Base-by-base conservation (phyloP, 805 yeast genomes). In the Saccharomycopsis synnaedendra region DNA sequence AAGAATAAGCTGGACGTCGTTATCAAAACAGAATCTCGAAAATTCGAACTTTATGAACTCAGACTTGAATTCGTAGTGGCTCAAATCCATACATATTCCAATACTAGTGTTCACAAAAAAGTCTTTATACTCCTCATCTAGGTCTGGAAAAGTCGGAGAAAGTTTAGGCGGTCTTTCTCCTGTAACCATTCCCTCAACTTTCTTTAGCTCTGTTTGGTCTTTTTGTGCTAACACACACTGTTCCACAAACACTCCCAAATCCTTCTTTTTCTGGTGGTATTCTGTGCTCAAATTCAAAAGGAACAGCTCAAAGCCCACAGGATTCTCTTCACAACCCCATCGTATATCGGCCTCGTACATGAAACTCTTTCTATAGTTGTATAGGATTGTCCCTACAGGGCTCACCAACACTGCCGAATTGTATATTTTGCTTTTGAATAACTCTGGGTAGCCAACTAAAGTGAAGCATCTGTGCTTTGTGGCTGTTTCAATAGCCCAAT, bases 61-160 rank as follows among this genome's bases (percentile, higher is more conserved):
- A 1, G 95, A 87, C 53, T 75, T 68, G 61, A 89, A 89, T 59
- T 84, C 71, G 61, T 85, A 83, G 0, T 96, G 96, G 60, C 85
- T 88, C 52, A 89, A 62, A 64, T 89, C 97, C 97, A 89, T 89
- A 60, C 97, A 89, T 4, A 89, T 87, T 0, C 96, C 97, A 47
- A 89, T 69, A 34, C 80, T 71, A 1, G 82, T 66, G 35, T 61
- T 70, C 5, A 75, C 55, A 27, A 54, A 53, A 10, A 57, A 53
- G 29, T 32, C 63, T 64, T 44, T 49, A 52, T 34, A 58, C 29
- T 30, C 57, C 1, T 43, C 40, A 11, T 56, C 49, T 4, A 42
- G 27, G 4, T 49, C 46, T 7, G 46, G 48, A 4, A 19, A 19
- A 19, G 19, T 19, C 19, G 19, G 19, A 19, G 19, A 19, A 19